Evolutionary conservation across 306 rosid species (phyloP).

Genomic region (Dryas drummondii): DNA sequence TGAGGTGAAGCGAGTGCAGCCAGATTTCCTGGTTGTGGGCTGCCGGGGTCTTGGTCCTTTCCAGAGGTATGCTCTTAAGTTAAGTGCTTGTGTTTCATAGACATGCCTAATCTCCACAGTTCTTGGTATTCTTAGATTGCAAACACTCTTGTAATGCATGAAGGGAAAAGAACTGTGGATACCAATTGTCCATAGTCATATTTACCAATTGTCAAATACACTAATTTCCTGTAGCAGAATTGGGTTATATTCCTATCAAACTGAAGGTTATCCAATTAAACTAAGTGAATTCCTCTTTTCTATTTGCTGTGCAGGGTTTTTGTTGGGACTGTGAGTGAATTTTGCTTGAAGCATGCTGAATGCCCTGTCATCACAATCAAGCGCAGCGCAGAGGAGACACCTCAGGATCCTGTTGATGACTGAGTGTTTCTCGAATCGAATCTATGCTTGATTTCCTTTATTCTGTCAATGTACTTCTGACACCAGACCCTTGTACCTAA

Average conservation of each 20-base stretch:
- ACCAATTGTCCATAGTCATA: not conserved
- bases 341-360: slow-evolving; percentile 90
- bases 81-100: not conserved
- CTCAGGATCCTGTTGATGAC: slow-evolving; percentile 92
- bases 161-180: too few relatives aligned
- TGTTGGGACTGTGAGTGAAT: slow-evolving; percentile 96
- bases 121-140: not conserved
- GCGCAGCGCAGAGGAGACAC: slow-evolving; percentile 77
- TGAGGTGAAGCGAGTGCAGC: slow-evolving; percentile 66
- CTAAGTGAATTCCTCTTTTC: not conserved
- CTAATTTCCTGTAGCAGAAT: not conserved
- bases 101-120: not conserved
- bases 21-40: slow-evolving; percentile 88
- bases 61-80: slow-evolving; percentile 56
- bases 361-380: slow-evolving; percentile 94
- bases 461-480: slow-evolving; percentile 6
- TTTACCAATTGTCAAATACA: not conserved
- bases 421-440: slow-evolving; percentile 30
- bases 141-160: not conserved
- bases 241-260: not conserved
- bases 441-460: not conserved
- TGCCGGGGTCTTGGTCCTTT: slow-evolving; percentile 96
- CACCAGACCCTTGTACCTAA: slow-evolving; percentile 8
- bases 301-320: slow-evolving; percentile 63
- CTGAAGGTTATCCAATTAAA: not conserved